phyloP scores from a whole-genome alignment of 768 basidiomycete genomes.

The Pisolithus sp. region DNA sequence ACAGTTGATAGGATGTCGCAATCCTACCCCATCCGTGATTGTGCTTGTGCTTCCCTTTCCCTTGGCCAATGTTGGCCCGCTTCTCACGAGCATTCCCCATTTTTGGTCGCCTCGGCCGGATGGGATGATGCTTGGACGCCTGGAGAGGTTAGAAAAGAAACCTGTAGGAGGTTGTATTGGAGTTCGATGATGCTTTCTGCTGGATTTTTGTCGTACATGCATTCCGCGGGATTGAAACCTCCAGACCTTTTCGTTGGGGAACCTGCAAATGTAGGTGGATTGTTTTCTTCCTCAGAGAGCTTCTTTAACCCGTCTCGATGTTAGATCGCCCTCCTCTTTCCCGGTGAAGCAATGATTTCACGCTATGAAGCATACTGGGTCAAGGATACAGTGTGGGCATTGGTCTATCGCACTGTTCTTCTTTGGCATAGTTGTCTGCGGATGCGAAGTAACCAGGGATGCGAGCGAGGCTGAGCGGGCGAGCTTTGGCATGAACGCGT shows the following conservation, averaged over 20 bases:
- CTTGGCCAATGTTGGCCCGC: conserved; percentile 46
- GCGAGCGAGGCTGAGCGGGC: conserved; percentile 47
- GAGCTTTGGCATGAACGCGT: conserved; percentile 59
- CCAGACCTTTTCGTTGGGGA: conserved; percentile 54
- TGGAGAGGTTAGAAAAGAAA: conserved; percentile 62
- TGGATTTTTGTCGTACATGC: conserved; percentile 56
- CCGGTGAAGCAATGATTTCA: conserved; percentile 54
- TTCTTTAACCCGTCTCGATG: background rate
- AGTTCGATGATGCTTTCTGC: conserved; percentile 58
- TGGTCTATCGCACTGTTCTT: conserved; percentile 61
- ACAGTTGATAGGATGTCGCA: background rate
- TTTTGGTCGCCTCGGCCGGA: conserved; percentile 59
- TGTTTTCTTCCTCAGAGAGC: conserved; percentile 3
- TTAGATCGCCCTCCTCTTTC: conserved; percentile 69
- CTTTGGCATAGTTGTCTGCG: conserved; percentile 70
- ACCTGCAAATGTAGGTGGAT: conserved; percentile 54
- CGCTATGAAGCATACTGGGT: conserved; percentile 30
- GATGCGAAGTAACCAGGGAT: conserved; percentile 40
- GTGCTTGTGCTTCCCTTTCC: conserved; percentile 44
- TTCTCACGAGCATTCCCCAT: conserved; percentile 47
- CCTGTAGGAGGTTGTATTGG: conserved; percentile 70
- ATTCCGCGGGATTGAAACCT: conserved; percentile 33
- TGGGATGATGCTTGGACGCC: conserved; percentile 58
- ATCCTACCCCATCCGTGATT: conserved; percentile 26
- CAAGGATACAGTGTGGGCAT: conserved; percentile 72